Base-by-base conservation (phyloP, 208 protist genomes). In the Strigomonas culicis region DNA sequence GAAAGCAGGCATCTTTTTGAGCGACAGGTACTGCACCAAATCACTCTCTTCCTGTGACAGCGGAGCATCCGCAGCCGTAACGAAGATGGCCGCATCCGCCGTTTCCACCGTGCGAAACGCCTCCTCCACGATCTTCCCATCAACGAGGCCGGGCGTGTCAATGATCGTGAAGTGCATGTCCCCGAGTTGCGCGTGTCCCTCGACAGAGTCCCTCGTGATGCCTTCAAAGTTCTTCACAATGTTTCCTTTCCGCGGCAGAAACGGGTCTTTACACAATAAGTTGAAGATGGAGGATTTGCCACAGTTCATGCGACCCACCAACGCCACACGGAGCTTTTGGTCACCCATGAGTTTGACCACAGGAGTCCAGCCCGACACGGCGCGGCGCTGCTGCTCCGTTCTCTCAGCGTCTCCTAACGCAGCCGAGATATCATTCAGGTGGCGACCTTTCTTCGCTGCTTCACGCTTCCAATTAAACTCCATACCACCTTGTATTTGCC, bases 281-380 rank as follows among this genome's bases (percentile, higher is more conserved):
- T 97, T 97, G 69, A 94, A 97, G 13, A 97, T 65, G 1, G 89
- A 92, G 0, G 89, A 95, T 74, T 97, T 97, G 22, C 92, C 92
- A 50, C 72, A 74, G 63, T 97, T 95, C 86, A 95, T 93, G 41
- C 84, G 82, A 6, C 92, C 92, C 24, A 97, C 80, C 68, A 97
- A 74, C 30, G 92, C 92, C 1, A 97, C 68, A 28, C 88, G 88
- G 22, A 97, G 77, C 17, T 76, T 75, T 61, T 95, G 87, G 61
- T 95, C 88, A 25, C 80, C 78, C 19, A 97, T 44, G 1, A 90
- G 63, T 49, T 85, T 82, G 43, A 97, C 89, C 3, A 97, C 85
- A 0, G 91, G 91, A 13, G 56, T 70, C 90, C 90, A 96, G 0
- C 77, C 85, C 0, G 90, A 75, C 28, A 96, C 90, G 11, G 77